Base-by-base conservation (phyloP, 2,329 filamentous ascomycete species). In the Knufia petricola region DNA sequence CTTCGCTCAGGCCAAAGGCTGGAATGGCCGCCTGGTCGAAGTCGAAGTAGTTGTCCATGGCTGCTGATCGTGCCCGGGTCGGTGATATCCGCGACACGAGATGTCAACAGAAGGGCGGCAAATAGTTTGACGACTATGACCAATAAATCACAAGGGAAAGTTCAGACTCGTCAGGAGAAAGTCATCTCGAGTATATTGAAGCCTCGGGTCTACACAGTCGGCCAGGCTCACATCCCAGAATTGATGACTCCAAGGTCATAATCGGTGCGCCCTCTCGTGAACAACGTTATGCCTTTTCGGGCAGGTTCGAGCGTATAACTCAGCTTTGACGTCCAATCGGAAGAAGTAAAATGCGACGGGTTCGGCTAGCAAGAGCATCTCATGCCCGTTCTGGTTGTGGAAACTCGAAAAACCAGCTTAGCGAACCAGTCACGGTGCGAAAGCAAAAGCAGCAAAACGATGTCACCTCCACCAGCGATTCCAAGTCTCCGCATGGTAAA, bases 31-130 rank as follows among this genome's bases (percentile, higher is more conserved):
- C 69, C 49, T 67, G 64, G 51, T 71, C 67, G 51, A 72, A 71
- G 52, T 72, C 63, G 53, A 72, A 72, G 58, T 69, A 72, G 56
- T 71, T 44, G 44, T 47, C 69, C 69, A 72, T 69, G 10, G 42
- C 55, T 38, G 36, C 45, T 41, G 48, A 30, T 38, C 44, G 39
- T 24, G 20, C 21, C 19, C 38, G 8, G 26, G 21, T 8, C 44
- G 32, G 23, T 15, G 23, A 39, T 28, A 15, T 17, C 20, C 44
- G 23, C 21, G 44, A 39, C 32, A 47, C 34, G 36, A 39, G 44
- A 34, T 20, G 44, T 47, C 44, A 47, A 47, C 23, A 21, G 34
- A 24, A 47, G 44, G 44, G 44, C 44, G 44, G 19, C 15, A 12
- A 44, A 17, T 6, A 19, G 15, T 26, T 21, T 6, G 24, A 19